phyloP scores from a whole-genome alignment of 768 basidiomycete species.

The Mycena albidolilacea region DNA sequence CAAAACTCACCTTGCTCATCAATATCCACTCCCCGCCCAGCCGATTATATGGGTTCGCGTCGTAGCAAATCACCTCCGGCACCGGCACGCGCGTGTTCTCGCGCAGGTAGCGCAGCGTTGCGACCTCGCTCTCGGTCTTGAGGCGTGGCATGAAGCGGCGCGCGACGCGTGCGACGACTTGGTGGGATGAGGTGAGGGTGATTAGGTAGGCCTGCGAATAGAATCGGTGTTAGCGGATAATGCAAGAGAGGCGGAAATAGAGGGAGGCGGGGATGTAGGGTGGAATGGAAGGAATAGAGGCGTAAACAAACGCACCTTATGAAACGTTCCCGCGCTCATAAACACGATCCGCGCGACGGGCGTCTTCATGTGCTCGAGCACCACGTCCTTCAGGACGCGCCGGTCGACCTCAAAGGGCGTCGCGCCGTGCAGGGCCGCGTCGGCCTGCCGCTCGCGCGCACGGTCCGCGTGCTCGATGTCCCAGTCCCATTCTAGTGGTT shows the following conservation, averaged over 20 bases:
- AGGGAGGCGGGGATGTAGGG: too few relatives aligned
- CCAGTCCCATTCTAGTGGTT: constrained; percentile 76
- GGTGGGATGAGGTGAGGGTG: constrained; percentile 70
- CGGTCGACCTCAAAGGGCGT: constrained; percentile 85
- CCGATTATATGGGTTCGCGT: constrained; percentile 88
- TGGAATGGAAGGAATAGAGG: too few relatives aligned
- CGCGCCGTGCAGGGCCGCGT: constrained; percentile 72
- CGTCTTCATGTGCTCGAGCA: constrained; percentile 75
- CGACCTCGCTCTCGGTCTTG: constrained; percentile 91
- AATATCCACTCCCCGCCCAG: constrained; percentile 89
- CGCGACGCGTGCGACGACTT: constrained; percentile 85
- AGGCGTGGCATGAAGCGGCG: constrained; percentile 89
- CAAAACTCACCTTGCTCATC: constrained; percentile 79
- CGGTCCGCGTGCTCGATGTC: constrained; percentile 80
- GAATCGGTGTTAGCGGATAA: neutral
- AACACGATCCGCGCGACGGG: constrained; percentile 82
- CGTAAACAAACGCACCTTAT: constrained; percentile 66
- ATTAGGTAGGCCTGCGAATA: constrained; percentile 78
- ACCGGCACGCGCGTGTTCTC: constrained; percentile 80
- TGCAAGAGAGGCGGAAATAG: neutral
- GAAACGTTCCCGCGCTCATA: constrained; percentile 89
- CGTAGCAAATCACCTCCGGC: constrained; percentile 82
- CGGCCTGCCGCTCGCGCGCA: constrained; percentile 72
- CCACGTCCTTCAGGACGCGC: constrained; percentile 81
- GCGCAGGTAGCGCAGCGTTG: constrained; percentile 86